phyloP scores from a whole-genome alignment of 164 flowering plant genomes.

The Berberis vulgaris region DNA sequence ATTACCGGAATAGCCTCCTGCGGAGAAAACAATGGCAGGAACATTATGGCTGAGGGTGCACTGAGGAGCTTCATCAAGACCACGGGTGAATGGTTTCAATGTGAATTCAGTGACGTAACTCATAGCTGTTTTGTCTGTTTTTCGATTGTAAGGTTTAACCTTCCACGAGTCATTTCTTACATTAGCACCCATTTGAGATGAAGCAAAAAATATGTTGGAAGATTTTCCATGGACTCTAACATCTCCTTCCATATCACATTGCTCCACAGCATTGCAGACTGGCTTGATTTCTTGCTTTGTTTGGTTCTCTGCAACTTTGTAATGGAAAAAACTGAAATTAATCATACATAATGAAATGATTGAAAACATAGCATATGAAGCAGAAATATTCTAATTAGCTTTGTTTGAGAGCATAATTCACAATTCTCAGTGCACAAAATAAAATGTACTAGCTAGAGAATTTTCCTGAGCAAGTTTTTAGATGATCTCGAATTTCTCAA shows the following conservation, averaged over 20 bases:
- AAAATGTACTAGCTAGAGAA: background rate
- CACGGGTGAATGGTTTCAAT: slow-evolving; percentile 13
- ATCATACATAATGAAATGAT: no score
- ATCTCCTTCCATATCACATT: slow-evolving; percentile 46
- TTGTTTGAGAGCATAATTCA: no score
- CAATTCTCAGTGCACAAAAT: background rate
- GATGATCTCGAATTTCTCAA: no score
- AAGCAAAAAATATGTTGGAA: slow-evolving; percentile 29
- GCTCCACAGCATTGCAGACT: slow-evolving; percentile 22
- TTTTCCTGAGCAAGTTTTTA: no score
- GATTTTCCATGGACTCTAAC: slow-evolving; percentile 46
- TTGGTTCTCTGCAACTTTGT: slow-evolving; percentile 4
- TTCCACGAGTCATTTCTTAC: slow-evolving; percentile 31
- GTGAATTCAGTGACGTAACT: slow-evolving; percentile 19
- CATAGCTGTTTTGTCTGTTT: slow-evolving; percentile 40
- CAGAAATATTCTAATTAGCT: no score
- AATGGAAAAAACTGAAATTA: background rate
- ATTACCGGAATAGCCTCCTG: slow-evolving; percentile 63
- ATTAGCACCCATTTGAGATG: slow-evolving; percentile 7
- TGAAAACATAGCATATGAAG: no score
- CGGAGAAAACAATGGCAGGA: slow-evolving; percentile 65
- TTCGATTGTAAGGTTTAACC: slow-evolving; percentile 62
- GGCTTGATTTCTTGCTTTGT: slow-evolving; percentile 7
- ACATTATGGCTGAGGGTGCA: slow-evolving; percentile 37
- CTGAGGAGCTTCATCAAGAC: slow-evolving; percentile 17